Conservation (phyloP, 2,329 filamentous ascomycete species). For the Alternaria incomplexa region DNA sequence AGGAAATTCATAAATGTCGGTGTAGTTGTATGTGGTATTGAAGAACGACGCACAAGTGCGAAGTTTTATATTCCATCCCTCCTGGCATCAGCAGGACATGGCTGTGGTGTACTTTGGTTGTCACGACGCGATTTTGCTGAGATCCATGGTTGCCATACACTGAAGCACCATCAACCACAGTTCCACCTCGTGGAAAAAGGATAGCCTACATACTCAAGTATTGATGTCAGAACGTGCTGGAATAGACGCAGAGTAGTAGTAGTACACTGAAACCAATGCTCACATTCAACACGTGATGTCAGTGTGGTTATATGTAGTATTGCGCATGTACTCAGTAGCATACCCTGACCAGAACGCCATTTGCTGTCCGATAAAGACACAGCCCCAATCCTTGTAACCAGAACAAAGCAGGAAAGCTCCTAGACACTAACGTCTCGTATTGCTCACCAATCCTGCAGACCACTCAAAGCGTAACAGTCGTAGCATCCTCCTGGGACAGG, state of each 20-base stretch:
- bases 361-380: conserved; percentile 20
- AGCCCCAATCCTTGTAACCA: conserved; percentile 24
- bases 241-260: neutral
- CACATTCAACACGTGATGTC: neutral
- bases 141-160: neutral
- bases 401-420: conserved; percentile 24
- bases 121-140: neutral
- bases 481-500: conserved; percentile 33
- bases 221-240: neutral
- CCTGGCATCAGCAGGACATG: neutral
- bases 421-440: conserved; percentile 13
- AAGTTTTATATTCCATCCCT: neutral
- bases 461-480: conserved; percentile 36
- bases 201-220: neutral
- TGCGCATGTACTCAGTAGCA: conserved; percentile 13
- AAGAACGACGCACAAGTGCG: neutral
- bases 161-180: neutral
- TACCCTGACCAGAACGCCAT: conserved; percentile 30
- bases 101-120: neutral
- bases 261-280: neutral
- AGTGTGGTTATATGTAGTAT: neutral
- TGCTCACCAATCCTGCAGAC: conserved; percentile 24
- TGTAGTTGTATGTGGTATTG: neutral
- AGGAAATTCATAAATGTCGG: neutral
- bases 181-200: neutral